Evolutionary conservation across 2,329 filamentous ascomycete genomes (phyloP).

Genomic region (Aspergillus ruber): DNA sequence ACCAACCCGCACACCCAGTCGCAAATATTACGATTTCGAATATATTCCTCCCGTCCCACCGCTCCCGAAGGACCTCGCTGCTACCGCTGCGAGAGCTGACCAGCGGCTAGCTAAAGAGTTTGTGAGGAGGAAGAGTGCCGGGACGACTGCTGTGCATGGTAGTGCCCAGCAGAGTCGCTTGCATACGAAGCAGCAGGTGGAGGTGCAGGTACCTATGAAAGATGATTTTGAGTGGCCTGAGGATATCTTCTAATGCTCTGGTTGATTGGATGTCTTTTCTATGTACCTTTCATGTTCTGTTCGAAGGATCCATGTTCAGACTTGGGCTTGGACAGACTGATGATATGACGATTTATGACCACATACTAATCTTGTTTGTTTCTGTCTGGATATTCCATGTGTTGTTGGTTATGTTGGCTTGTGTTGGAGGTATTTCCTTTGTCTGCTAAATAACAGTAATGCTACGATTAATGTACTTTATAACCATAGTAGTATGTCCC

Average conservation of each 20-base stretch:
- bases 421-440: background rate
- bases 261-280: background rate
- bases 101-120: conserved; percentile 15
- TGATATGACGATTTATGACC: background rate
- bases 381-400: background rate
- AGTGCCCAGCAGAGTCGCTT: background rate
- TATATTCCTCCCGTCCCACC: conserved; percentile 37
- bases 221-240: conserved; percentile 37
- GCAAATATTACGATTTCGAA: conserved; percentile 13
- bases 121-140: conserved; percentile 7
- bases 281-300: background rate
- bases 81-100: conserved; percentile 22
- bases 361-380: background rate
- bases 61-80: conserved; percentile 28
- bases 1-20: conserved; percentile 11
- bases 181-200: background rate
- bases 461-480: background rate
- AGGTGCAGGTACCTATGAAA: conserved; percentile 2
- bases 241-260: conserved; percentile 32
- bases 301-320: background rate
- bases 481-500: background rate
- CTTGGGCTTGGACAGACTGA: background rate
- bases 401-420: conserved; percentile 2
- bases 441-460: background rate
- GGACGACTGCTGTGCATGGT: background rate